Conservation (phyloP, 2,329 filamentous ascomycete genomes). For the Bisporella sp. region DNA sequence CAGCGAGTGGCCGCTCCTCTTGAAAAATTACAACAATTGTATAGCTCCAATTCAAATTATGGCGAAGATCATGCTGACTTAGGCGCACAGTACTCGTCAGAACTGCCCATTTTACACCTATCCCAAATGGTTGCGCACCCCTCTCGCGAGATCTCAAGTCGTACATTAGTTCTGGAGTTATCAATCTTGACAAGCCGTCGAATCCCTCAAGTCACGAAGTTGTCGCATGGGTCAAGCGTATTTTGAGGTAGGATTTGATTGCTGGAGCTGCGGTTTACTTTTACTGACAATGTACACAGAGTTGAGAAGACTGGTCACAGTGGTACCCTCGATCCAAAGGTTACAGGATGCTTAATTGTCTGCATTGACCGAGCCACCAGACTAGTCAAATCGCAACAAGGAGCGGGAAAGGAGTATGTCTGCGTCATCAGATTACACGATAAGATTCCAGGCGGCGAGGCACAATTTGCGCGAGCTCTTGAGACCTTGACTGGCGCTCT, state of each 20-base stretch:
- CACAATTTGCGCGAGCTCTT: conserved; percentile 85
- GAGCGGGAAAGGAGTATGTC: conserved; percentile 98
- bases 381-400: conserved; percentile 97
- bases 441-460: conserved; percentile 87
- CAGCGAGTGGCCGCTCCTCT: conserved; percentile 83
- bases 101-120: conserved; percentile 95
- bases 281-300: conserved; percentile 35
- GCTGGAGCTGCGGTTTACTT: conserved; percentile 4
- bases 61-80: conserved; percentile 14
- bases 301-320: conserved; percentile 97
- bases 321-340: conserved; percentile 95
- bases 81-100: conserved; percentile 68
- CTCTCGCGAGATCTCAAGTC: conserved; percentile 93
- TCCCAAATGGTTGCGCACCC: conserved; percentile 85
- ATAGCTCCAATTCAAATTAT: conserved; percentile 33
- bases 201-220: conserved; percentile 99
- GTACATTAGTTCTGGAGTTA: conserved; percentile 94
- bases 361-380: conserved; percentile 95
- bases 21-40: conserved; percentile 95
- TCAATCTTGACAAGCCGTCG: conserved; percentile 96
- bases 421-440: conserved; percentile 93
- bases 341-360: conserved; percentile 91
- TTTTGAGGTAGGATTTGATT: conserved; percentile 60
- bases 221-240: conserved; percentile 98
- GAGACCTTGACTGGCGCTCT: conserved; percentile 95